phyloP scores from a whole-genome alignment of 1,139 yeast genomes.

The Kazachstania sp. region DNA sequence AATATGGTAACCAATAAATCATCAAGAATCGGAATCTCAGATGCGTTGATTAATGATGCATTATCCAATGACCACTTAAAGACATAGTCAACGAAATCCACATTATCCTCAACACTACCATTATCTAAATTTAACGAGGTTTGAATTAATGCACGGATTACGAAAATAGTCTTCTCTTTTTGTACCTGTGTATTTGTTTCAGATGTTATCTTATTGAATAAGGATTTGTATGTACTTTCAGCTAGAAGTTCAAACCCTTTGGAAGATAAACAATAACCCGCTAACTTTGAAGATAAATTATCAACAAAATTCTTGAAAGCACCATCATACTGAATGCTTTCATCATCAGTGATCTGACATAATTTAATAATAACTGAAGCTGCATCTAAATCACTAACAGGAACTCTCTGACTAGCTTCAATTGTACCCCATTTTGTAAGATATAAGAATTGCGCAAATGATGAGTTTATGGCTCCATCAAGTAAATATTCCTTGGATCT shows the following conservation, averaged over 20 bases:
- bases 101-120: background rate
- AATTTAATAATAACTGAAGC: constrained; percentile 39
- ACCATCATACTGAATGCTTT: constrained; percentile 8
- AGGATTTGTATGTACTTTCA: constrained; percentile 2
- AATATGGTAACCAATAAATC: background rate
- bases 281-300: constrained; percentile 10
- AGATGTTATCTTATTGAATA: constrained; percentile 4
- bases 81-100: constrained; percentile 7
- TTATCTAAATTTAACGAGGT: background rate
- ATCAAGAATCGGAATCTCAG: background rate
- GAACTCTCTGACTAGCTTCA: constrained; percentile 28
- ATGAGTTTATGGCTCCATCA: constrained; percentile 10
- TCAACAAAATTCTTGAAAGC: constrained; percentile 10
- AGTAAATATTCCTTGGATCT: constrained; percentile 9
- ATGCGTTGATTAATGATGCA: background rate
- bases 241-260: constrained; percentile 4
- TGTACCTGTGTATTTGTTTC: background rate
- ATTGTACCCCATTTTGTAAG: constrained; percentile 20
- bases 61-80: constrained; percentile 9
- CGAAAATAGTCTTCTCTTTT: background rate
- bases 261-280: constrained; percentile 8
- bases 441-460: constrained; percentile 28
- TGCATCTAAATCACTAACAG: constrained; percentile 41
- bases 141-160: background rate
- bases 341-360: constrained; percentile 27